These are phyloP conservation scores for Brassica nigra DNA, from an alignment of 345 rosid species.

Conservation along the genomic window DNA sequence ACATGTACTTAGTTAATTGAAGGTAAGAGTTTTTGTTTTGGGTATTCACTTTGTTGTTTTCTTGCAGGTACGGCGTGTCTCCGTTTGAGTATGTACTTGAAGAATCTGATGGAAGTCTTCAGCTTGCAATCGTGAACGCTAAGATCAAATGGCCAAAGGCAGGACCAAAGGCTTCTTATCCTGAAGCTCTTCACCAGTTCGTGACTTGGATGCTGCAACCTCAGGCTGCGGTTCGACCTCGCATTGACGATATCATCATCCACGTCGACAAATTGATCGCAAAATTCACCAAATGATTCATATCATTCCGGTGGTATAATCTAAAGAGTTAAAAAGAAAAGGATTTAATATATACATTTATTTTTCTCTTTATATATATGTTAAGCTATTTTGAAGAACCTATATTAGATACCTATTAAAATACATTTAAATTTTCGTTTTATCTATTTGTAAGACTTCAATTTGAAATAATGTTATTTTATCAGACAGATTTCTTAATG, in stretches of 20 bases:
- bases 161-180: conserved; percentile 76
- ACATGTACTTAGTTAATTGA: background rate
- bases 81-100: conserved; percentile 98
- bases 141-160: conserved; percentile 91
- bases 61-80: conserved; percentile 81
- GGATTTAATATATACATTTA: conserved; percentile 25
- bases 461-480: background rate
- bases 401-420: conserved; percentile 22
- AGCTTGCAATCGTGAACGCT: conserved; percentile 86
- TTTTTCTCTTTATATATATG: background rate
- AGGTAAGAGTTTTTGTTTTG: background rate
- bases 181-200: conserved; percentile 90
- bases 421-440: background rate
- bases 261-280: conserved; percentile 92
- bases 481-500: background rate
- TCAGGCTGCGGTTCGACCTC: conserved; percentile 81
- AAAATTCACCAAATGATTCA: conserved; percentile 58
- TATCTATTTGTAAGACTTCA: background rate
- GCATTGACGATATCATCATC: conserved; percentile 80
- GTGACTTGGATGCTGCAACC: conserved; percentile 99
- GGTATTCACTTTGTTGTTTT: background rate
- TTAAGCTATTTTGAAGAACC: conserved; percentile 18
- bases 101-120: conserved; percentile 97
- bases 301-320: conserved; percentile 5
- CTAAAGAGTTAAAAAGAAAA: background rate